These are phyloP conservation scores for Colletotrichum tropicicola DNA, from an alignment of 2,329 filamentous ascomycete genomes.

Conservation along the genomic window DNA sequence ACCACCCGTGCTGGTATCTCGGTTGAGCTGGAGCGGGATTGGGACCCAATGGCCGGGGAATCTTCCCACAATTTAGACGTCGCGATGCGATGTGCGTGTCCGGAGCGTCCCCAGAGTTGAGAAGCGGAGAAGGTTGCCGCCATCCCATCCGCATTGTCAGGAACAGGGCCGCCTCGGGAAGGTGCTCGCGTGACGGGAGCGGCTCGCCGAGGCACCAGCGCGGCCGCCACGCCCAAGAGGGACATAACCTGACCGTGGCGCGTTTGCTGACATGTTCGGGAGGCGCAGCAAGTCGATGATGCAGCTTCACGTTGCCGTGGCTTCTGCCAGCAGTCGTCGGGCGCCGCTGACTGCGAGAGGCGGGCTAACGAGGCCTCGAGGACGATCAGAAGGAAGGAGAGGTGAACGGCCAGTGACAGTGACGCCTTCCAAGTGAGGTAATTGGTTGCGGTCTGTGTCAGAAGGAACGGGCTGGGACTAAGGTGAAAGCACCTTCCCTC, in stretches of 20 bases:
- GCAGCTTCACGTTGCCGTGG: background rate
- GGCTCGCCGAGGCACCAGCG: background rate
- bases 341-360: background rate
- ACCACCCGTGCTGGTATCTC: background rate
- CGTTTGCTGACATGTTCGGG: constrained; percentile 10
- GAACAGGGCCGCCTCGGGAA: background rate
- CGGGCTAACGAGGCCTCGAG: background rate
- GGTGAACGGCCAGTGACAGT: background rate
- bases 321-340: background rate
- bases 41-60: background rate
- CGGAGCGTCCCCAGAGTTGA: background rate
- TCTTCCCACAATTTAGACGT: background rate
- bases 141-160: background rate
- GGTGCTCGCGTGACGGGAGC: constrained; percentile 3
- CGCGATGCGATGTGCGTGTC: background rate
- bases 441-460: background rate
- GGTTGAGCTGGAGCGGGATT: background rate
- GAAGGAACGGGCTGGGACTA: too few relatives aligned
- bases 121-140: background rate
- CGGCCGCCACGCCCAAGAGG: too few relatives aligned
- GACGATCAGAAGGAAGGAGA: background rate
- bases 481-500: too few relatives aligned
- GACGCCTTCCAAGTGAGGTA: background rate
- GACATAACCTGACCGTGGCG: too few relatives aligned
- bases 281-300: constrained; percentile 5